Base-by-base conservation (phyloP, 495 filamentous ascomycete genomes). In the Hyaloscypha hepaticicola region DNA sequence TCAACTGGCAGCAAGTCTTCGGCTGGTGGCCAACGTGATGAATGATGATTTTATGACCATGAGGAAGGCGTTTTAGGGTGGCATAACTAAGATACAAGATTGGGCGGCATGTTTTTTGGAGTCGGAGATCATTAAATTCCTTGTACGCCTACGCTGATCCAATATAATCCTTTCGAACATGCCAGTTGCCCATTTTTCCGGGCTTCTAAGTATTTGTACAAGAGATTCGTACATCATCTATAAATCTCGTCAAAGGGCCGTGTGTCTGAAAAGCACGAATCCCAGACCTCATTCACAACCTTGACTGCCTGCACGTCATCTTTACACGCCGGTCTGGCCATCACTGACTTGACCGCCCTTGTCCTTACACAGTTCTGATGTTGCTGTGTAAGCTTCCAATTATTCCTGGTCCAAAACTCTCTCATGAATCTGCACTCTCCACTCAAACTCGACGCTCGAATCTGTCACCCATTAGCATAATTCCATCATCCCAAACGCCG, bases 241-340 rank as follows among this genome's bases (percentile, higher is more conserved):
- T 96, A 99, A 33, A 99, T 93, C 71, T 96, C 93, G 76, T 97
- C 91, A 76, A 99, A 99, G 11, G 95, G 95, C 66, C 96, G 80
- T 3, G 93, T 97, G 75, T 99, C 95, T 34, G 84, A 77, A 72
- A 96, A 98, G 76, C 96, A 98, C 68, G 92, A 96, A 68, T 97
- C 93, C 90, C 93, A 99, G 28, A 98, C 96, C 76, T 96, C 89
- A 76, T 97, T 95, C 58, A 99, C 92, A 41, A 95, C 87, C 76
- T 88, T 91, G 48, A 84, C 83, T 9, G 95, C 96, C 67, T 97
- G 90, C 25, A 86, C 87, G 71, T 96, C 90, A 75, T 96, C 91
- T 72, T 90, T 90, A 70, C 93, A 95, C 33, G 80, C 78, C 55
- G 93, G 92, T 67, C 93, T 81, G 34, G 80, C 83, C 76, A 82